A percentile compares a stretch with the other conserved stretches of the same genome.
These are phyloP conservation scores for Tulasnella sp. DNA, from an alignment of 768 basidiomycete species.

Conservation along the genomic window DNA sequence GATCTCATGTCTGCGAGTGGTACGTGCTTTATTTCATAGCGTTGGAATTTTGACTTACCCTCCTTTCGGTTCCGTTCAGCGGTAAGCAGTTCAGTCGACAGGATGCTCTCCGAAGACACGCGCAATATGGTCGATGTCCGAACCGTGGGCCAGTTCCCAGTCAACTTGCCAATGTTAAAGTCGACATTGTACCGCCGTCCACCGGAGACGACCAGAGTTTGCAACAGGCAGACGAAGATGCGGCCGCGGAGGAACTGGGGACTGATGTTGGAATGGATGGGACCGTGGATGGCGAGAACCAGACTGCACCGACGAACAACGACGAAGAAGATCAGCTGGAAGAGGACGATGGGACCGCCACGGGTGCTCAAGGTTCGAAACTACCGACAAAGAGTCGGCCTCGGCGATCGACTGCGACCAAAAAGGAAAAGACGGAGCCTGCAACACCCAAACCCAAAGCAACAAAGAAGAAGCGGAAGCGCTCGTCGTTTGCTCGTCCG, in stretches of 20 bases:
- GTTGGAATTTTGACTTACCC: neutral
- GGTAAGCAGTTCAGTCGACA: conserved; percentile 16
- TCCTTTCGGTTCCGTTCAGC: neutral
- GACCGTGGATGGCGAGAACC: neutral
- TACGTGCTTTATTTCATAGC: neutral
- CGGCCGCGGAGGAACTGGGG: neutral
- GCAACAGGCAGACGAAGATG: neutral
- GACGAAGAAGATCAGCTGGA: conserved; percentile 1
- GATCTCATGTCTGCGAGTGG: conserved; percentile 13
- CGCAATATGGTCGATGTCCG: conserved; percentile 7
- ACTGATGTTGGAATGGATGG: neutral
- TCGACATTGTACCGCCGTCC: neutral
- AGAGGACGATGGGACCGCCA: neutral
- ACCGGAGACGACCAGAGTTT: neutral
- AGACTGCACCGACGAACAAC: neutral
- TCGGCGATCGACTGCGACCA: neutral
- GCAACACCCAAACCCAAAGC: neutral
- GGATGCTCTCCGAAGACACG: conserved; percentile 6
- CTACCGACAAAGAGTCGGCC: neutral
- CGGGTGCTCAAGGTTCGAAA: neutral
- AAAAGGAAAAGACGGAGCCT: neutral
- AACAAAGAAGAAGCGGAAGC: neutral
- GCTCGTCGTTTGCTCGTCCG: neutral
- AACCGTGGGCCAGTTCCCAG: neutral
- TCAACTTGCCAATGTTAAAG: neutral